Percentiles rank a stretch among this genome's conserved stretches.
Conservation (phyloP, 768 basidiomycete genomes). For the Suillus ampliporus region DNA sequence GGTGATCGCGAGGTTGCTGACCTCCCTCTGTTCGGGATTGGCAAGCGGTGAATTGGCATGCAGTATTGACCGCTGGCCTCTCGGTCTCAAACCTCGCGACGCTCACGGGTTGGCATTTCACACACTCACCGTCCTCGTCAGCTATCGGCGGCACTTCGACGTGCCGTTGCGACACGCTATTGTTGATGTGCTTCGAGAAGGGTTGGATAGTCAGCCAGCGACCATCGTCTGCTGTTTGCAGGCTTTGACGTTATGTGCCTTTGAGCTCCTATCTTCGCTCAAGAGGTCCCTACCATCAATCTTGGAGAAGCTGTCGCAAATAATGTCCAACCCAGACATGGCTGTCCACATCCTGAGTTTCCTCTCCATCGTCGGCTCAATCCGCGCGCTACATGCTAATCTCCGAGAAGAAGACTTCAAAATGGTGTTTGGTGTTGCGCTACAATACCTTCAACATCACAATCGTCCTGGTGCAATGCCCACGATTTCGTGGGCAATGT, state of each 20-base stretch:
- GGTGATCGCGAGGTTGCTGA: slow-evolving; percentile 65
- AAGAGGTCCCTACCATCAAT: slow-evolving; percentile 81
- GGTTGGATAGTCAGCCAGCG: slow-evolving; percentile 70
- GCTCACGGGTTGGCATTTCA: slow-evolving; percentile 90
- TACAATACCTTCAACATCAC: slow-evolving; percentile 93
- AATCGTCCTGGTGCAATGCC: slow-evolving; percentile 65
- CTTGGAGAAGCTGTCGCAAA: slow-evolving; percentile 86
- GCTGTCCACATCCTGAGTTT: slow-evolving; percentile 97
- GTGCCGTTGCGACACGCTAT: slow-evolving; percentile 65
- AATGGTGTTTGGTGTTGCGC: slow-evolving; percentile 91
- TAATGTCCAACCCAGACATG: slow-evolving; percentile 93
- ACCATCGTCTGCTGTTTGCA: slow-evolving; percentile 91
- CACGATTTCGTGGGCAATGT: slow-evolving; percentile 81
- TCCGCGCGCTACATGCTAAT: slow-evolving; percentile 81
- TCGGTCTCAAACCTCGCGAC: slow-evolving; percentile 71
- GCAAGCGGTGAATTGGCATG: slow-evolving; percentile 60
- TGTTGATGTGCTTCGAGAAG: slow-evolving; percentile 75
- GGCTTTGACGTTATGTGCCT: slow-evolving; percentile 85
- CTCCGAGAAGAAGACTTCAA: slow-evolving; percentile 91
- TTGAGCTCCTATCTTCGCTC: slow-evolving; percentile 84
- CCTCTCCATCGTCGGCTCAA: slow-evolving; percentile 83
- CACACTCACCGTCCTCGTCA: slow-evolving; percentile 84
- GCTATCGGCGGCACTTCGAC: slow-evolving; percentile 84
- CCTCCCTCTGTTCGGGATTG: slow-evolving; percentile 71
- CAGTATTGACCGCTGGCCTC: slow-evolving; percentile 63